Conservation (phyloP, 73 alveolate genomes). For the Paramecium sexaurelia region DNA sequence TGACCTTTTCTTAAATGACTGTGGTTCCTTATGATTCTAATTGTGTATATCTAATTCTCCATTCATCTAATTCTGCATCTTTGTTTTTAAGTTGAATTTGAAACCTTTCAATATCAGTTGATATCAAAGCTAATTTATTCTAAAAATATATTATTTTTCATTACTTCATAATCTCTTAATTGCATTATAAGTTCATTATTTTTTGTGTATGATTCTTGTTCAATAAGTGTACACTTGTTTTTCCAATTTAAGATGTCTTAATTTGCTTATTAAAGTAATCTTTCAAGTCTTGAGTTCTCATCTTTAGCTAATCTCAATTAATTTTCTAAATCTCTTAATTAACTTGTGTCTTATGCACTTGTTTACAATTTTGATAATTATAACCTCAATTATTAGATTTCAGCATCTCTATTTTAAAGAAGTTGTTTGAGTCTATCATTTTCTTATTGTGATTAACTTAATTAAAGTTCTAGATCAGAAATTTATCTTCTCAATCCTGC, state of each 20-base stretch:
- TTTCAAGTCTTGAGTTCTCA: neutral
- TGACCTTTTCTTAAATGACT: conserved; percentile 21
- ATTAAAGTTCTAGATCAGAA: conserved; percentile 27
- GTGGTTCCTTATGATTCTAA: conserved; percentile 52
- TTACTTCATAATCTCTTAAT: conserved; percentile 38
- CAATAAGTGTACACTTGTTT: neutral
- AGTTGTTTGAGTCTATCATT: neutral
- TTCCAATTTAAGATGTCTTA: neutral
- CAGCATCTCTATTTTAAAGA: neutral
- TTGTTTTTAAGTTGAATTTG: neutral
- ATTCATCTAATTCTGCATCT: conserved; percentile 37
- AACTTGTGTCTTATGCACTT: neutral
- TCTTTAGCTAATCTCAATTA: neutral
- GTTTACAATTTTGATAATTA: conserved; percentile 4
- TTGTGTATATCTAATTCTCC: conserved; percentile 18
- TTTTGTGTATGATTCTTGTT: conserved; percentile 19
- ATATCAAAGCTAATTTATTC: neutral
- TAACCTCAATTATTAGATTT: neutral
- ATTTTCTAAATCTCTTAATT: conserved; percentile 22
- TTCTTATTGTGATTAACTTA: neutral
- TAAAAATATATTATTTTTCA: neutral
- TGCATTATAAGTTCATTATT: conserved; percentile 19
- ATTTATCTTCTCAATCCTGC: neutral
- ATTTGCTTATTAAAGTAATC: conserved; percentile 13
- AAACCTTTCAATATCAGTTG: conserved; percentile 19